Percentiles rank a stretch among this genome's conserved stretches.
These are phyloP conservation scores for Gonium pectorale DNA, from an alignment of 139 green algal species.

Conservation along the genomic window DNA sequence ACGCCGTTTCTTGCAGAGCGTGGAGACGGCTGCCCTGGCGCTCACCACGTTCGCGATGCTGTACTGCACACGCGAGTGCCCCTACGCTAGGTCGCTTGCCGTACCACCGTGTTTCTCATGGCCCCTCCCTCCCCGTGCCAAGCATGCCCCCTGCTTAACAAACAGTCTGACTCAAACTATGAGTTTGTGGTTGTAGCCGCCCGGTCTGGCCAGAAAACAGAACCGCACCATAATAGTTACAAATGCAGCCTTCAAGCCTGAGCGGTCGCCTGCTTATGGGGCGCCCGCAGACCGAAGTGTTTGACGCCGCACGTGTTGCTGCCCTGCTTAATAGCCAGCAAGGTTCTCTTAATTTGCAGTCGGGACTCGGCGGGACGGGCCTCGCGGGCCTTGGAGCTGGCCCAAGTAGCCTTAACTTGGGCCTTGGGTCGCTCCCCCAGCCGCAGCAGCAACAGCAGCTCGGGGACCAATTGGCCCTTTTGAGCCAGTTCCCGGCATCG, in stretches of 20 bases:
- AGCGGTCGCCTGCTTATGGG: conserved; percentile 14
- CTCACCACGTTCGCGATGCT: no score
- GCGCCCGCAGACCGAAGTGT: conserved; percentile 13
- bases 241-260: conserved; percentile 25
- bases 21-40: no score
- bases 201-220: no score
- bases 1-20: no score
- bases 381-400: neutral
- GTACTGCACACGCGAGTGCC: no score
- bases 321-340: conserved; percentile 16
- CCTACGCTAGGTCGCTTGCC: no score
- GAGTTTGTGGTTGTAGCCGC: no score
- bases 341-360: neutral
- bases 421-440: neutral
- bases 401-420: neutral
- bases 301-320: conserved; percentile 16
- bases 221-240: no score
- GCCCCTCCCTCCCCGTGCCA: no score
- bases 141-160: no score
- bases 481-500: neutral
- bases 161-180: no score
- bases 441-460: neutral
- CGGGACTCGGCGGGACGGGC: neutral
- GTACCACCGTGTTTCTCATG: no score
- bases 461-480: neutral